Base-by-base conservation (phyloP, 139 green algal species). In the Yamagishiella unicocca region DNA sequence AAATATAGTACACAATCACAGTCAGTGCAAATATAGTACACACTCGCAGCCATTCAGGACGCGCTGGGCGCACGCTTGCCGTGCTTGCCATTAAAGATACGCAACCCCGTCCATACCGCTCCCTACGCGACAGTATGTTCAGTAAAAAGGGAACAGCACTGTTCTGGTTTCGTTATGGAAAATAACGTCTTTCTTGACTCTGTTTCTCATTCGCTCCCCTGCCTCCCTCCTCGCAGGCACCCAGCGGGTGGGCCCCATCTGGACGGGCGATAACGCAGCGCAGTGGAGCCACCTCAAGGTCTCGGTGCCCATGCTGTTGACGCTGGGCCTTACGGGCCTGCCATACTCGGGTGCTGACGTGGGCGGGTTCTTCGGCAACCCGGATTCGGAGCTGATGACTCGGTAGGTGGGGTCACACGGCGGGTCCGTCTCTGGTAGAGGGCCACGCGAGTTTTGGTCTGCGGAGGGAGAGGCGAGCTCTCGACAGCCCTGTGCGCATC, bases 301-400 rank as follows among this genome's bases (percentile, higher is more conserved):
- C 38, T 97, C 95, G 0, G 74, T 99, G 29, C 97, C 98, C 82
- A 99, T 99, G 98, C 82, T 99, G 82, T 90, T 99, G 21, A 95
- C 96, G 37, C 93, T 99, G 66, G 93, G 94, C 46, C 33, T 99
- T 5, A 94, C 96, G 2, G 98, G 97, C 2, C 92, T 99, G 77
- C 91, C 97, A 7, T 98, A 97, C 90, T 93, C 80, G n/a, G 96
- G 98, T 2, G 98, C 98, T 7, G 98, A 99, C 80, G 96, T 99
- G 45, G 98, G 97, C 31, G 98, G 98, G 24, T 99, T 99, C 91
- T 99, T 99, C 82, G 97, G 97, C 82, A 99, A 99, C 92, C 97
- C 97, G 4, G 95, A 98, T 55, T 66, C 94, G 2, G 97, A 99
- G 92, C 96, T 99, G 31, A 79, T 99, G n/a, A 95, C 91, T 25